Evolutionary conservation across 345 rosid genomes (phyloP), one percentile per base, ranked within the genome.

Genomic region (Brassica incana): DNA sequence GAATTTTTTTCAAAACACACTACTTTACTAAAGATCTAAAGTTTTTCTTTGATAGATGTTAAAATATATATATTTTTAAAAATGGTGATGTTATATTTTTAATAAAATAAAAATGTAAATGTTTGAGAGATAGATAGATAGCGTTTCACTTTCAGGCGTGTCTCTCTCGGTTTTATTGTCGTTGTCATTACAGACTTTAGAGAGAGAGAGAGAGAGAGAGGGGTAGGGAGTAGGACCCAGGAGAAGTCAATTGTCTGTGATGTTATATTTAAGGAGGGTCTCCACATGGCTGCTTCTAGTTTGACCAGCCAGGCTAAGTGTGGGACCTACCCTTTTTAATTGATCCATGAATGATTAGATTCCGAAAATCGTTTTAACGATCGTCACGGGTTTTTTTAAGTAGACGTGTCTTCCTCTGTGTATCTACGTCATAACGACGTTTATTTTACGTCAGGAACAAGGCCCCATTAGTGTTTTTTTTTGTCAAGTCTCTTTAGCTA

Each of bases 141-240:
- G 69, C 61, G 78, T 74, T 80, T 79, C 82, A 73, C 59, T 79
- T 48, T 67, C 71, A 75, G 79, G 62, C 72, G 76, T n/a, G 79
- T 80, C 83, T 80, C 66, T 74, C 71, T 80, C 79, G 73, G 59
- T 80, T 74, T 66, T 54, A 74, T 73, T 73, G 82, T 79, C 80
- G 43, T 71, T 80, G 76, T 70, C 80, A n/a, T 35, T 10, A 65
- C 58, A 80, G 77, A 75, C 80, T 76, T 74, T 79, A 50, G 9
- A 79, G 38, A 69, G 16, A 0, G n/a, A n/a, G n/a, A n/a, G n/a
- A n/a, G n/a, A n/a, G 20, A 16, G 12, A 60, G 8, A 78, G 27
- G 64, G 8, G 0, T 18, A 5, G 18, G 9, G 14, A 8, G 65
- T 58, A 72, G 83, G 83, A 58, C 83, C 83, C 80, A 80, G 0